Conservation (phyloP, 139 green algal genomes). For the Picochlorum sp. region DNA sequence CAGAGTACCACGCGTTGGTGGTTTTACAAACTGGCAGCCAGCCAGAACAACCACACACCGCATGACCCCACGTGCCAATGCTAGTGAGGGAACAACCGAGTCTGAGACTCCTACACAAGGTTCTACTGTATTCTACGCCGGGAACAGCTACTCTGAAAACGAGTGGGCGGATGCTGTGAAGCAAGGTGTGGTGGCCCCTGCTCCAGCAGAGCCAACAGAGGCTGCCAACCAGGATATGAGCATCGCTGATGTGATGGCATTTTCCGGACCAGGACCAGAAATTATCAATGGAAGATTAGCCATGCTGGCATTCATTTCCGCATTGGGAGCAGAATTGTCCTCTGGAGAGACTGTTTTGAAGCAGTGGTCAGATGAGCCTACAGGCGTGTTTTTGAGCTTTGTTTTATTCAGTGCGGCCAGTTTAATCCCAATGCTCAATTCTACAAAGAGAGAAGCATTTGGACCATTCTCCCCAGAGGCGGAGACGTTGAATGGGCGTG, state of each 20-base stretch:
- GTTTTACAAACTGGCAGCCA: too few relatives aligned
- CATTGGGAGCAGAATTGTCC: constrained; percentile 30
- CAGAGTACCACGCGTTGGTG: too few relatives aligned
- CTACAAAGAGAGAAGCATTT: constrained; percentile 22
- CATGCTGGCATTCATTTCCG: constrained; percentile 47
- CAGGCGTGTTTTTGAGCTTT: constrained; percentile 16
- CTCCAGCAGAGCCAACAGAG: not conserved
- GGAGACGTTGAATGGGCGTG: constrained; percentile 28
- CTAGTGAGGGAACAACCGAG: not conserved
- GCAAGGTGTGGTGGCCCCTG: constrained; percentile 1
- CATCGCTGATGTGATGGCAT: constrained; percentile 38
- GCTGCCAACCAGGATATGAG: not conserved
- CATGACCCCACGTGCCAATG: not conserved
- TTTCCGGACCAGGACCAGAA: constrained; percentile 43
- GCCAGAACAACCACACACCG: not conserved
- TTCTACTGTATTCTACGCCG: not conserved
- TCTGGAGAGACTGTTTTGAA: constrained; percentile 31
- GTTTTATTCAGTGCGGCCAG: constrained; percentile 15
- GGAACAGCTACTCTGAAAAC: not conserved
- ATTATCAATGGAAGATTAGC: constrained; percentile 48
- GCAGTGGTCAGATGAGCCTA: constrained; percentile 30
- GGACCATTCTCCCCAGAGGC: constrained; percentile 26
- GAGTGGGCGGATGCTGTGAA: constrained; percentile 15
- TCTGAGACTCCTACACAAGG: not conserved
- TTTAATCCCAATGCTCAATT: constrained; percentile 15